These are phyloP conservation scores for Piper betle DNA, from an alignment of 164 flowering plant species.

Conservation along the genomic window DNA sequence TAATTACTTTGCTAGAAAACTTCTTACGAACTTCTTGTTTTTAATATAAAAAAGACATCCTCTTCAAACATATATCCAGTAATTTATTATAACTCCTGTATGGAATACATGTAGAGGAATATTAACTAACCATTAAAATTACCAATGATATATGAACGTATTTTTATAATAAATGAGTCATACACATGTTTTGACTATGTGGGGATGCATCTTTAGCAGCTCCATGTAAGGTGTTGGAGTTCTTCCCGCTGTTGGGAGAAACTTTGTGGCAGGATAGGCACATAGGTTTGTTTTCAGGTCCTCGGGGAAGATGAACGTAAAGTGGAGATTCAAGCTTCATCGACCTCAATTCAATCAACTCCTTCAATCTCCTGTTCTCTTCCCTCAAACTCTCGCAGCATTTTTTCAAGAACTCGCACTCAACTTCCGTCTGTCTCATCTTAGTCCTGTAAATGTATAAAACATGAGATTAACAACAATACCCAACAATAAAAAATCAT, in stretches of 20 bases:
- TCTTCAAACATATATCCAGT: too few relatives aligned
- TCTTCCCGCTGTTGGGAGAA: not conserved
- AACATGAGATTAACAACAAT: not conserved
- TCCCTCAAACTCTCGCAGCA: conserved; percentile 34
- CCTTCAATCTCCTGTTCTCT: conserved; percentile 40
- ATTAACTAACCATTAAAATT: too few relatives aligned
- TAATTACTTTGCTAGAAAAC: not conserved
- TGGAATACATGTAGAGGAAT: too few relatives aligned
- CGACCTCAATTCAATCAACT: conserved; percentile 33
- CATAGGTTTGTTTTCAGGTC: conserved; percentile 5
- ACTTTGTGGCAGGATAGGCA: conserved; percentile 22
- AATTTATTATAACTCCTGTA: too few relatives aligned
- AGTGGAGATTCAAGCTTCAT: conserved; percentile 11
- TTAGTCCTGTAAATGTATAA: conserved; percentile 18
- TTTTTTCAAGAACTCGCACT: conserved; percentile 31
- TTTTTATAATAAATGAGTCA: not conserved
- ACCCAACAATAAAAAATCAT: not conserved
- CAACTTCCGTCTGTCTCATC: conserved; percentile 34
- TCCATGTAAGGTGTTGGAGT: not conserved
- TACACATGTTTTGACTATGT: not conserved
- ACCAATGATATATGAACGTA: too few relatives aligned
- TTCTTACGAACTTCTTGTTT: too few relatives aligned
- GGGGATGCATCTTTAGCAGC: not conserved
- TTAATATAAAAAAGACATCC: not conserved
- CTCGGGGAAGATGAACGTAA: conserved; percentile 12